phyloP scores from a whole-genome alignment of 176 grass and related monocot species.

The Thalia dealbata region DNA sequence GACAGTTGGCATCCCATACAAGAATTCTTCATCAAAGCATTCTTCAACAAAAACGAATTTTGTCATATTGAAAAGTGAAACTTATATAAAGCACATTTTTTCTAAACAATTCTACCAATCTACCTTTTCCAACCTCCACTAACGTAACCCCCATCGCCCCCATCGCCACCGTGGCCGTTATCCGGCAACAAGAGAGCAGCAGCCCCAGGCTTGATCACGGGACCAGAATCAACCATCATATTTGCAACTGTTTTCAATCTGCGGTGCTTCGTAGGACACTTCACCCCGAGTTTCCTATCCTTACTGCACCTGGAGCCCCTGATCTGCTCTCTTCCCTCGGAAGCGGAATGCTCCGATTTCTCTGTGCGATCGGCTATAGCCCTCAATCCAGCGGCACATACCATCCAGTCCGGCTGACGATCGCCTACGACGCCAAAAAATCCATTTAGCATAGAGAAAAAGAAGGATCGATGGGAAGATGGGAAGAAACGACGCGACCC shows the following conservation, averaged over 20 bases:
- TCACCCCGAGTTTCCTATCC: background rate
- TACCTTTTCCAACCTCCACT: constrained; percentile 3
- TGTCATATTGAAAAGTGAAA: too few species aligned
- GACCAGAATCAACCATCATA: constrained; percentile 1
- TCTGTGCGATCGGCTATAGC: background rate
- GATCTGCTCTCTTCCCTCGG: background rate
- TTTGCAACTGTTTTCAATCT: background rate
- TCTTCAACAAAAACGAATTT: too few species aligned
- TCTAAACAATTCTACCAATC: too few species aligned
- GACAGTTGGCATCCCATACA: too few species aligned
- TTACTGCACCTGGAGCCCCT: background rate
- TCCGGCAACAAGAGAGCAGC: background rate
- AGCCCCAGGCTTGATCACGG: background rate
- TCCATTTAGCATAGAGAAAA: background rate
- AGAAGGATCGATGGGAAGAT: background rate
- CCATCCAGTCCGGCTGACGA: background rate
- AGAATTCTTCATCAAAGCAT: too few species aligned
- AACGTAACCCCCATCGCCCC: background rate
- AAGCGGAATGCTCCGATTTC: background rate
- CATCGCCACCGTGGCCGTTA: background rate
- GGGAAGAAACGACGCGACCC: too few species aligned
- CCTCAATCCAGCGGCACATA: background rate
- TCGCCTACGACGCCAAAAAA: background rate
- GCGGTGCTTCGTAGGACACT: background rate
- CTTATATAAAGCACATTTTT: too few species aligned